Evolutionary conservation across 2,329 filamentous ascomycete species (phyloP), one percentile per base, ranked within the genome.

Genomic region (Teratosphaeria destructans): DNA sequence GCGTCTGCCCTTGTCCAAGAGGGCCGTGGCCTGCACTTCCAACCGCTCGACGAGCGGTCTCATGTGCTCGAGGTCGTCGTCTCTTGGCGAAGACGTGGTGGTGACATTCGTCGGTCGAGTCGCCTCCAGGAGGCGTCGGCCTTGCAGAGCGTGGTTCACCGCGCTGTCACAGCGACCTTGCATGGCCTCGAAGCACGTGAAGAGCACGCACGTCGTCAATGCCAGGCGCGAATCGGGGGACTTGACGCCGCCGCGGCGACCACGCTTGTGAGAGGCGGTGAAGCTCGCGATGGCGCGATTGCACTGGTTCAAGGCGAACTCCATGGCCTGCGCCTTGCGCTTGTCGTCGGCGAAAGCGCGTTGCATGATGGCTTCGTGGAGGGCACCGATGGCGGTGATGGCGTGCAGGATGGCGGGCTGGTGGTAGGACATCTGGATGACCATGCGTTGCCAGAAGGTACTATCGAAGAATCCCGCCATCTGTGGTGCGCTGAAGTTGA

Each of bases 401-500:
- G 69, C 70, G 52, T 72, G 70, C 26, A 67, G 58, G 29, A 72
- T 70, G 1, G 69, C 70, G 4, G 69, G 68, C 54, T 72, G 68
- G 60, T 69, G 64, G 61, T 68, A 70, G 3, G 68, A 69, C 1
- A 66, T 65, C 57, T 72, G 70, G 3, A 72, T 69, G 37, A 71
- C 67, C 64, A 70, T 67, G 5, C 65, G 63, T 54, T 70, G 66
- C 70, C 70, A 72, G 63, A 72, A 72, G 16, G 64, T 62, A 35
- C 63, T 66, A 34, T 70, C 69, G 59, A 72, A 72, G 57, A 70
- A 71, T 16, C 70, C 70, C 10, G 70, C 67, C 65, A 72, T 67
- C 39, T 72, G 69, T 1, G 70, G 70, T n/a, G 69, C 69, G 0
- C 85, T 69, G 63, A 68, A 69, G 54, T 69, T 65, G 56, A 68